Evolutionary conservation across 1,284 basidiomycete genomes (phyloP).

Genomic region (Ganoderma sp.): DNA sequence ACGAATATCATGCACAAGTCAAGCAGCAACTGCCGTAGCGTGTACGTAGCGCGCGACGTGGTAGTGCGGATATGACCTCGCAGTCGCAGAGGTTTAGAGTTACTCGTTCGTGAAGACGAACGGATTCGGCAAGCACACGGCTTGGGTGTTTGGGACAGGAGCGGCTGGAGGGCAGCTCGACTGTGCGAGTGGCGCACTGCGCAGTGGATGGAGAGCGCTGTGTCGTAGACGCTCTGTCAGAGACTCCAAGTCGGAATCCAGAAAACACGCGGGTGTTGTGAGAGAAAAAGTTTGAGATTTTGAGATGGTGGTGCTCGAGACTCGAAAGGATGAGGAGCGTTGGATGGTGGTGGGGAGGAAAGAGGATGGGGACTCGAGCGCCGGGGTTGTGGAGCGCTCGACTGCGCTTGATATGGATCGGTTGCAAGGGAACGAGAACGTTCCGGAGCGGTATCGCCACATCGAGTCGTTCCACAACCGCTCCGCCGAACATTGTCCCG

Average conservation of each 20-base stretch:
- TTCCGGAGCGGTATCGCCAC: background rate
- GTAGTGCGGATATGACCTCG: background rate
- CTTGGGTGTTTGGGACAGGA: background rate
- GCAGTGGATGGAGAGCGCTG: background rate
- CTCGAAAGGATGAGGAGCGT: no score
- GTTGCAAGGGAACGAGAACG: background rate
- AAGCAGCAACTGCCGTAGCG: background rate
- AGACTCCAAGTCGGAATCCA: background rate
- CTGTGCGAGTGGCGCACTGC: background rate
- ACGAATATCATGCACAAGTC: background rate
- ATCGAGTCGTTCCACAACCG: conserved; percentile 4
- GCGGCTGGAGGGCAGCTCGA: background rate
- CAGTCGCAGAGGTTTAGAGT: background rate
- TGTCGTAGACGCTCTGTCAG: background rate
- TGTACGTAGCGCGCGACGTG: background rate
- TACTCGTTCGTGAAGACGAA: background rate
- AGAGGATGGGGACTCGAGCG: background rate
- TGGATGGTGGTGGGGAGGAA: background rate
- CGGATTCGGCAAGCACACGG: background rate
- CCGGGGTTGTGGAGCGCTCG: background rate
- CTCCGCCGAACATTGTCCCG: background rate
- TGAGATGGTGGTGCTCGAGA: background rate
- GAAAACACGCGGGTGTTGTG: background rate
- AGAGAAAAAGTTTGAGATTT: background rate
- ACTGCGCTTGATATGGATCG: background rate